A percentile compares a stretch with the other conserved stretches of the same genome.
Conservation (phyloP, 352 stramenopile genomes). For the Phytophthora brassicae region DNA sequence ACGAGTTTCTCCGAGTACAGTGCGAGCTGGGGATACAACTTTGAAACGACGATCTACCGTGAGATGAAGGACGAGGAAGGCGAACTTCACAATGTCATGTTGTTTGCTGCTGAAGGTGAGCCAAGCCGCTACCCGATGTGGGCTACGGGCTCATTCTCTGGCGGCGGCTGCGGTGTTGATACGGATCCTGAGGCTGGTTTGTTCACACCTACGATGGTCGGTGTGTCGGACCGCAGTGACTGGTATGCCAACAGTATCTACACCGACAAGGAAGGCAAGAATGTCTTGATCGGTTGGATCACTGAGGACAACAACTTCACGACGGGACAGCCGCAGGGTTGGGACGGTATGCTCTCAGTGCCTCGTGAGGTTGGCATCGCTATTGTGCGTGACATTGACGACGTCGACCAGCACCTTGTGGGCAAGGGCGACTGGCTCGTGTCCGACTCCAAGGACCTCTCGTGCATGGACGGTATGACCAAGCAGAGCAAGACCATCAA, state of each 20-base stretch:
- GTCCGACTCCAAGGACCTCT: constrained; percentile 35
- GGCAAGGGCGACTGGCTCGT: constrained; percentile 65
- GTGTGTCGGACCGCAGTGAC: constrained; percentile 59
- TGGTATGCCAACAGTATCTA: constrained; percentile 77
- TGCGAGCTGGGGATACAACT: constrained; percentile 63
- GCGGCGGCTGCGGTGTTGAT: constrained; percentile 18
- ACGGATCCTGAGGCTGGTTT: constrained; percentile 32
- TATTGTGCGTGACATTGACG: constrained; percentile 55
- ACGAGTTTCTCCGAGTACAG: constrained; percentile 63
- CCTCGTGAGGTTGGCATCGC: constrained; percentile 53
- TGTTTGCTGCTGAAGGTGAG: constrained; percentile 58
- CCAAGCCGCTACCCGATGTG: constrained; percentile 65
- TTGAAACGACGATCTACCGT: constrained; percentile 67
- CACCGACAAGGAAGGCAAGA: constrained; percentile 58
- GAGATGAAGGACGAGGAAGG: constrained; percentile 61
- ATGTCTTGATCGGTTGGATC: constrained; percentile 68
- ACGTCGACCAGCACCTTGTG: constrained; percentile 46
- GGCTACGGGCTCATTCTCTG: constrained; percentile 44
- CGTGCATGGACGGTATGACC: constrained; percentile 23
- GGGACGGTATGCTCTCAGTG: constrained; percentile 66
- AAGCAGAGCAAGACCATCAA: constrained; percentile 66
- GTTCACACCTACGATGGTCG: constrained; percentile 60
- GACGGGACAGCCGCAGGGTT: constrained; percentile 56
- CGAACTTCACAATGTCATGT: constrained; percentile 61
- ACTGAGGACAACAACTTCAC: constrained; percentile 55